Base-by-base conservation (phyloP, 257 asterid species). In the Ilex asprella region DNA sequence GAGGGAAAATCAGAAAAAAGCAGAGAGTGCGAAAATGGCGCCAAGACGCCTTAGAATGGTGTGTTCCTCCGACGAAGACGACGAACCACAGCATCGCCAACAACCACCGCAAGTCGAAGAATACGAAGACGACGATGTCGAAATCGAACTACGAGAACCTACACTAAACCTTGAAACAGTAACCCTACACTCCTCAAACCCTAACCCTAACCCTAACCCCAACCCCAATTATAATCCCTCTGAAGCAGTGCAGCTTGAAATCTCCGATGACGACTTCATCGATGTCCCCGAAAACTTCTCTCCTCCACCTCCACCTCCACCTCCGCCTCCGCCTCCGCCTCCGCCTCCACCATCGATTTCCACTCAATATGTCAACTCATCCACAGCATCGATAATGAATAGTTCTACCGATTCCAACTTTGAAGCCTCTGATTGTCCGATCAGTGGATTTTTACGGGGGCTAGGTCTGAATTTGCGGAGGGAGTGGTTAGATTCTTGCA, bases 401-500 rank as follows among this genome's bases (percentile, higher is more conserved):
- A 50, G 39, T 68, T 66, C 72, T 12, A 56, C 29, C 57, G 30
- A 8, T 12, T 32, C 60, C 52, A 4, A 21, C 51, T 54, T 68
- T 27, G 66, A 41, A 63, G 76, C 67, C 43, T 79, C 82, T 9
- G 81, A 73, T 44, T 76, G 88, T 60, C 76, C 80, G 12, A 83
- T 82, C 31, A 75, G 79, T 57, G 71, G 69, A 57, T 67, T 73
- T 60, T 71, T 93, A 76, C 81, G 75, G 66, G 60, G 72, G 10
- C 55, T 81, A 73, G 99, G 97, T 56, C 54, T 93, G 44, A 67
- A 84, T 60, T 61, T 89, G 67, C 79, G 67, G 69, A 73, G 67
- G 51, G 94, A 83, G 39, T 92, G 99, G 99, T 35, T 93, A 72
- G 84, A 85, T 21, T 80, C 95, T 16, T 87, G 96, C 47, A 67